phyloP scores from a whole-genome alignment of 345 rosid genomes.

The Moringa oleifera region DNA sequence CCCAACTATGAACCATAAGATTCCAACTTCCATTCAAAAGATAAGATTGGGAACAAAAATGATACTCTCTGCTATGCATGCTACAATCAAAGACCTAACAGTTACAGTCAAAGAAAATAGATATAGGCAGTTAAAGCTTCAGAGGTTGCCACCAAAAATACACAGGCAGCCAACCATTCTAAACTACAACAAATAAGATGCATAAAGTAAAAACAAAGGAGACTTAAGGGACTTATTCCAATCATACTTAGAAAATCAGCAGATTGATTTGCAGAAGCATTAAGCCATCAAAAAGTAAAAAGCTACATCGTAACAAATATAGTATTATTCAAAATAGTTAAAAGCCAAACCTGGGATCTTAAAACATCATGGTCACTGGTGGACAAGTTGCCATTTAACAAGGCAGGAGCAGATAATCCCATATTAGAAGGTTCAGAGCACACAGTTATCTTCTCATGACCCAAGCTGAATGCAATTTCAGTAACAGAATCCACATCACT shows the following conservation, averaged over 20 bases:
- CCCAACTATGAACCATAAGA: no score
- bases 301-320: neutral
- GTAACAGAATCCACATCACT: constrained; percentile 29
- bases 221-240: neutral
- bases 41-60: neutral
- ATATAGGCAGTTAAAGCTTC: neutral
- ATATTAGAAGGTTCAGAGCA: constrained; percentile 29
- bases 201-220: neutral
- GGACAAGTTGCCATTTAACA: constrained; percentile 20
- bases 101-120: neutral
- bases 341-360: constrained; percentile 29
- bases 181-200: neutral
- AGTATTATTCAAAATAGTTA: neutral
- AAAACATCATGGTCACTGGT: constrained; percentile 24
- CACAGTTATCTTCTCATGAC: constrained; percentile 23
- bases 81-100: no score
- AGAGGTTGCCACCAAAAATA: neutral
- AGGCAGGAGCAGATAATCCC: constrained; percentile 34
- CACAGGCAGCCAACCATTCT: neutral
- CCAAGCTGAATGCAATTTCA: constrained; percentile 32
- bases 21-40: neutral
- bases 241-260: neutral
- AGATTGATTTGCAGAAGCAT: no score
- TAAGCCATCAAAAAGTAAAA: no score
- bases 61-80: no score